Evolutionary conservation across 176 grass and related monocot species (phyloP), one percentile per base, ranked within the genome.

Genomic region (Avena sativa): DNA sequence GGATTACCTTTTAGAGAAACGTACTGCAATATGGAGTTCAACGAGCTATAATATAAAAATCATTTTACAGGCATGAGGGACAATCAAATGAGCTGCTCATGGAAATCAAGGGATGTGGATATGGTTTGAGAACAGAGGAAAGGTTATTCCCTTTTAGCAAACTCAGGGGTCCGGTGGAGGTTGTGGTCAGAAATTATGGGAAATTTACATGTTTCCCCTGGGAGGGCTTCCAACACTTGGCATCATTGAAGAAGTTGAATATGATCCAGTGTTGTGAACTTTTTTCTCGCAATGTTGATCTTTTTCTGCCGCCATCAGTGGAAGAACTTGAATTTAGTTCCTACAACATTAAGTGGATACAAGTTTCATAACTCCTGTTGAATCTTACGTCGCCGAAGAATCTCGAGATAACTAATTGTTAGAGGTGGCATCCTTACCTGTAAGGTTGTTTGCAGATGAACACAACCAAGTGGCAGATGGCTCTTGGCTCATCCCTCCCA

Each of bases 221-320:
- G 64, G 11, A 52, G 11, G 80, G 62, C 17, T 40, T 82, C 5
- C 80, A 10, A 70, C 30, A 70, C 15, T 8, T 82, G 25, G 7
- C 49, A 36, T 71, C 64, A 21, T 38, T 82, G 80, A 82, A 70
- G 55, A 68, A 12, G 3, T 56, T 82, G 0, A 70, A 50, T 70
- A 71, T 82, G 28, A 21, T 51, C 10, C 0, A 9, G 9, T 82
- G 62, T 16, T 15, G 16, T 1, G 12, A 12, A 55, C 51, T 82
- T 36, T 55, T 82, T 14, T 55, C 80, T 36, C 4, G 16, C 17
- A 15, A 23, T 7, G 16, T 51, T 1, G 26, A 43, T 15, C 2
- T 52, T 17, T 9, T 36, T 82, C 80, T 82, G 16, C 80, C 80
- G 38, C 62, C 49, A 69, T 81, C 79, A 55, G 12, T 70, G 38